phyloP scores from a whole-genome alignment of 2,329 filamentous ascomycete genomes.

The Colletotrichum chrysophilum region DNA sequence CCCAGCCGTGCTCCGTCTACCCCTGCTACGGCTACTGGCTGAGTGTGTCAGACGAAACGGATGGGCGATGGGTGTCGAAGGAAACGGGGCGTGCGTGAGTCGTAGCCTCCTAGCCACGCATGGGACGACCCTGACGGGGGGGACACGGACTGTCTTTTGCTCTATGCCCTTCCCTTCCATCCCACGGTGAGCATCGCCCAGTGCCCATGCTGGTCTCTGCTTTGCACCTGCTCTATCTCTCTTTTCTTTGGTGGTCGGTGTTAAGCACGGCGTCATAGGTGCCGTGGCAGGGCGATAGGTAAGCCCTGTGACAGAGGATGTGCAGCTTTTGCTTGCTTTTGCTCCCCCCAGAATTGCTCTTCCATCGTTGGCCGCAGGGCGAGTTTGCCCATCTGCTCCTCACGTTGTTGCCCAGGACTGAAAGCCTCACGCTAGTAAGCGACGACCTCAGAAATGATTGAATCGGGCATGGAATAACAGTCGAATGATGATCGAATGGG shows the following conservation, averaged over 20 bases:
- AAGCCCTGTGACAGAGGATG: neutral
- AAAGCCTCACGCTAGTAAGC: neutral
- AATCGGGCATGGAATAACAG: conserved; percentile 5
- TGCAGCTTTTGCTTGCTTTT: conserved; percentile 4
- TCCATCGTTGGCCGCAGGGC: neutral
- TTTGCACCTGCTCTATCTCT: neutral
- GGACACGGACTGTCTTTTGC: conserved; percentile 17
- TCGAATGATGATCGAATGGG: conserved; percentile 19
- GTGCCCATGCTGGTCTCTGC: conserved; percentile 9
- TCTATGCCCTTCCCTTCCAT: conserved; percentile 2
- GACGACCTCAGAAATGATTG: neutral
- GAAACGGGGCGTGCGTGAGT: conserved; percentile 23
- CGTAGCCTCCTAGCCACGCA: conserved; percentile 12
- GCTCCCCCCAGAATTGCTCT: neutral
- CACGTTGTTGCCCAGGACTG: neutral
- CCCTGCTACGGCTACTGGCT: conserved; percentile 15
- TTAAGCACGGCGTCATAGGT: neutral
- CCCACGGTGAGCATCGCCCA: neutral
- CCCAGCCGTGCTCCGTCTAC: conserved; percentile 19
- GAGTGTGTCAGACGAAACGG: conserved; percentile 21
- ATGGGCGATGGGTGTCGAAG: conserved; percentile 19
- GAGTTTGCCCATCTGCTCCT: neutral
- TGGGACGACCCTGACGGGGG: conserved; percentile 18
- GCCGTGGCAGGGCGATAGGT: neutral
- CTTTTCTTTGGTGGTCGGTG: neutral